A percentile compares a stretch with the other conserved stretches of the same genome.
These are phyloP conservation scores for Gastrolobium villosum DNA, from an alignment of 306 rosid species.

Conservation along the genomic window DNA sequence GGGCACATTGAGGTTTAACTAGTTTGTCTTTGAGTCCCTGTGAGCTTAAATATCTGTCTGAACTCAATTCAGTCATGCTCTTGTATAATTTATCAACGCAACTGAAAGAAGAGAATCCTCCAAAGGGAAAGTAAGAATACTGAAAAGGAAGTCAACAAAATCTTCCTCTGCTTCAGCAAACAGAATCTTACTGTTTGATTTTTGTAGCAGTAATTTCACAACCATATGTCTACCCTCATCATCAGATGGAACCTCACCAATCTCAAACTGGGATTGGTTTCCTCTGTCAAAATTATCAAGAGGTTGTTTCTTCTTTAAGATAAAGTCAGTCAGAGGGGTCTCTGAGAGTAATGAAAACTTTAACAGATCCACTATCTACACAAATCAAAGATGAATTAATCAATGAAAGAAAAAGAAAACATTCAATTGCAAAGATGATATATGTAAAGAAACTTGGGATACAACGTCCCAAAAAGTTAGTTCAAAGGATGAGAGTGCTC, in stretches of 20 bases:
- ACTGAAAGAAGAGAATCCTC: background rate
- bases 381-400: background rate
- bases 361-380: background rate
- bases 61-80: background rate
- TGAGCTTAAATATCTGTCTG: background rate
- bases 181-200: background rate
- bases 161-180: too few relatives aligned
- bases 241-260: too few relatives aligned
- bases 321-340: background rate
- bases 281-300: background rate
- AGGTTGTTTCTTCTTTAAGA: background rate
- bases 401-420: too few relatives aligned
- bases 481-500: too few relatives aligned
- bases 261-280: background rate
- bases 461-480: too few relatives aligned
- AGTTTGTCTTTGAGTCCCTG: background rate
- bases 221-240: background rate
- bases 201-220: background rate
- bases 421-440: too few relatives aligned
- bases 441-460: too few relatives aligned
- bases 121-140: background rate
- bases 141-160: too few relatives aligned
- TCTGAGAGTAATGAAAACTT: background rate
- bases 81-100: slow-evolving; percentile 4
- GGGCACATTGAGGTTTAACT: background rate